Evolutionary conservation across 768 basidiomycete species (phyloP), one percentile per base, ranked within the genome.

Genomic region (Lyophyllum shimeji): DNA sequence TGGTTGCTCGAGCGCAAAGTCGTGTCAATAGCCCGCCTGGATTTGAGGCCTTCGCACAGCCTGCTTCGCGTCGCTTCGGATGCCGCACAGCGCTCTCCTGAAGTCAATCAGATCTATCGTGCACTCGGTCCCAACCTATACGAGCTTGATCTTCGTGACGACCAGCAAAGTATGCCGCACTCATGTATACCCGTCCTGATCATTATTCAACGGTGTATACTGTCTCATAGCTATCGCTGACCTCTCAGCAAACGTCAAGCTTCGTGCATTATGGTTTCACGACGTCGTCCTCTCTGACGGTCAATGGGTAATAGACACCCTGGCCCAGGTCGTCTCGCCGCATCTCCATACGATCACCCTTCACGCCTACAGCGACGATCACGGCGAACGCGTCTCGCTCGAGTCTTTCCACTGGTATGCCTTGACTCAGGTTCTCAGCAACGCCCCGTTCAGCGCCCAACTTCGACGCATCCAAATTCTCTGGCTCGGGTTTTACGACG

Each of bases 191-290:
- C 18, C 39, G 3, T 3, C 15, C 31, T 44, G 5, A 4, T 20
- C 34, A 18, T 55, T 31, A n/a, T 17, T 11, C 2, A 33, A 45
- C 13, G 4, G 17, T 15, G 11, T 18, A 8, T 47, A 15, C 50
- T 18, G 4, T 33, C 8, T 46, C 13, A 39, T 24, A 57, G 55
- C 24, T n/a, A 46, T 24, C 2, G 49, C 50, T n/a, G 47, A 60
- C 44, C 47, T 57, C 12, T 50, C 51, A 12, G 12, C 27, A 3
- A 53, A 56, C 39, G 43, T 18, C 39, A 53, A 60, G n/a, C 43
- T 60, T 6, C 55, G 52, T 40, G 46, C 40, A 42, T 12, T 60
- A 25, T 60, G 59, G 59, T 60, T 60, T 21, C 55, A 60, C 7
- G 44, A 53, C 40, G 37, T 53, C 11, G 29, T 48, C 5, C 20